Evolutionary conservation across 2,329 filamentous ascomycete species (phyloP).

Genomic region (Pseudodiploospora longispora): DNA sequence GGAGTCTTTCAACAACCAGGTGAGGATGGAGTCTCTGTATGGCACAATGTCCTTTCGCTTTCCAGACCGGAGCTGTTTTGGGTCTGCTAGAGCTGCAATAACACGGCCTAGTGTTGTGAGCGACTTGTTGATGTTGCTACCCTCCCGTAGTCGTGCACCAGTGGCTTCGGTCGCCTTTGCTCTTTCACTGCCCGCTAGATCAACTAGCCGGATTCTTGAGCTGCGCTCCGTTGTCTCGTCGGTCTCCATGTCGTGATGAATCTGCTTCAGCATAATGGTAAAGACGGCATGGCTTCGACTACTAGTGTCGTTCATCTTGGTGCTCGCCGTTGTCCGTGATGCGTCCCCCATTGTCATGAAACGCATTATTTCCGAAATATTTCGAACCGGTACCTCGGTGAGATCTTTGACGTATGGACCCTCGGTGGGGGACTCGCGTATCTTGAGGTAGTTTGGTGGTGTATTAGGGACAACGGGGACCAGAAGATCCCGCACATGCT

Average conservation of each 20-base stretch:
- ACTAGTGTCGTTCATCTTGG: constrained; percentile 99
- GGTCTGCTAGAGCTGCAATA: constrained; percentile 78
- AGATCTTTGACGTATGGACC: constrained; percentile 96
- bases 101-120: constrained; percentile 91
- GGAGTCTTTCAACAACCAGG: constrained; percentile 89
- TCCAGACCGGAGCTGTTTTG: constrained; percentile 48
- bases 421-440: constrained; percentile 88
- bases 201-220: constrained; percentile 87
- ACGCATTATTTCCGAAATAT: constrained; percentile 76
- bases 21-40: constrained; percentile 80
- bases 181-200: constrained; percentile 88
- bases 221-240: constrained; percentile 95
- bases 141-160: constrained; percentile 81
- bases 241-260: constrained; percentile 94
- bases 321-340: constrained; percentile 83
- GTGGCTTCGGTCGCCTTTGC: constrained; percentile 95
- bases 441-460: constrained; percentile 87
- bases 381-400: constrained; percentile 85
- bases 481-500: constrained; percentile 91
- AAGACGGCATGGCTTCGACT: constrained; percentile 96
- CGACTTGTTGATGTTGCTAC: constrained; percentile 98
- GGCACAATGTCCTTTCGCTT: constrained; percentile 66
- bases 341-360: constrained; percentile 86
- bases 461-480: constrained; percentile 63
- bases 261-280: constrained; percentile 96